A percentile compares a stretch with the other conserved stretches of the same genome.
Evolutionary conservation across 768 basidiomycete genomes (phyloP).

Genomic region (Leccinum obscurum): DNA sequence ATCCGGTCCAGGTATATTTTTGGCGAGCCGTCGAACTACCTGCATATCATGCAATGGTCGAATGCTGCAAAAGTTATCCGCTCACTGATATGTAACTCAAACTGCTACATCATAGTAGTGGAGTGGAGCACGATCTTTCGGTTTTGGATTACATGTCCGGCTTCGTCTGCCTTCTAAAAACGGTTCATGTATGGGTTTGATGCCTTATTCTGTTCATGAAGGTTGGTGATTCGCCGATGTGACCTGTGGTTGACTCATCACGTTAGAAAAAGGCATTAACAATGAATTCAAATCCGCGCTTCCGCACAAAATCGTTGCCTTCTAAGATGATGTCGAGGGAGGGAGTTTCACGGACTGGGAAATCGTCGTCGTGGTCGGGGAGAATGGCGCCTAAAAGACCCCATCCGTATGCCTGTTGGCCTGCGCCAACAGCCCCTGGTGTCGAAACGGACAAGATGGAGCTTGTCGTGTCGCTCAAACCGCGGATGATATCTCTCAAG

Average conservation of each 20-base stretch:
- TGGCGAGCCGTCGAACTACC: conserved; percentile 97
- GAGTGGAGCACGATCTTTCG: conserved; percentile 98
- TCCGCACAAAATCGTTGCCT: conserved; percentile 91
- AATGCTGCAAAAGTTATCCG: conserved; percentile 95
- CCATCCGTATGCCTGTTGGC: conserved; percentile 95
- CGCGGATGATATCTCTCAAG: conserved; percentile 93
- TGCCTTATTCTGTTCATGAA: conserved; percentile 93
- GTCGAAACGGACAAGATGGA: conserved; percentile 76
- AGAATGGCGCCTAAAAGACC: conserved; percentile 99
- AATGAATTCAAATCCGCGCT: conserved; percentile 96
- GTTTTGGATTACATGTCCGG: conserved; percentile 98
- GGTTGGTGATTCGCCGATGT: conserved; percentile 45
- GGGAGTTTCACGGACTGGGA: conserved; percentile 97
- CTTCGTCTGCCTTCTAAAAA: conserved; percentile 91
- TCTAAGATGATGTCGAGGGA: conserved; percentile 95
- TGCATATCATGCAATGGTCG: conserved; percentile 94
- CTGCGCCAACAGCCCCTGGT: conserved; percentile 81
- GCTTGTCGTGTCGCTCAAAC: conserved; percentile 71
- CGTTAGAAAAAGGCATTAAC: conserved; percentile 73
- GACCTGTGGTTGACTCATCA: conserved; percentile 2
- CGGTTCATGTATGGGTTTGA: conserved; percentile 98
- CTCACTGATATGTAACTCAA: conserved; percentile 65
- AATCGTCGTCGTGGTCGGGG: conserved; percentile 98
- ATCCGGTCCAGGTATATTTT: conserved; percentile 72
- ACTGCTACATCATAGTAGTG: conserved; percentile 85